Evolutionary conservation across 1,284 basidiomycete genomes (phyloP), one percentile per base, ranked within the genome.

Genomic region (Ceratobasidium sp.): DNA sequence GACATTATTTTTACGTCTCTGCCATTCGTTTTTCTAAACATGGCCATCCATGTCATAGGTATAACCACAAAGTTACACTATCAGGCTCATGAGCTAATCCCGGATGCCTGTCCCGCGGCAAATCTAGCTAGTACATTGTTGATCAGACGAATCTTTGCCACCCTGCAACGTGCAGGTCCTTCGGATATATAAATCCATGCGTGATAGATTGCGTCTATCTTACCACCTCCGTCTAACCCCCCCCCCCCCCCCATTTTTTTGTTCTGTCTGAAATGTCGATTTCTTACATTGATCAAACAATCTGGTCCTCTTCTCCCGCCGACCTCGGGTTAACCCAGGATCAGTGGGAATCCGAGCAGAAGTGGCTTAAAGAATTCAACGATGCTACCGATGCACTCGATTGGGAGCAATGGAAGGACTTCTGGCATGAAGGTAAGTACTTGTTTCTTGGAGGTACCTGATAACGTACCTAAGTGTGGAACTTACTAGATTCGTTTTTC

Each of bases 321-420:
- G 43, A 46, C 7, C 27, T 64, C 13, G 62, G 62, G 13, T 49
- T 64, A 34, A 64, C 24, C 24, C 11, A 64, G 19, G 62, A 64
- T 14, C 62, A 64, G 27, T 64, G 41, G 62, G 43, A 64, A 8
- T 46, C 37, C 16, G 62, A 64, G 27, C 62, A 64, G 43, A 64
- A 49, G n/a, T 64, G 62, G 62, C 41, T 64, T 16, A 27, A 22
- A 31, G 43, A 64, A 4, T 64, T 64, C 14, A 64, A 64, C 14
- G 43, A 64, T 9, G 27, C 46, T 22, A 48, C 43, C 13, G 62
- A 64, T 37, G 8, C 9, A 34, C 13, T 31, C 9, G 46, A 64
- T 24, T 64, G 62, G 62, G 46, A 46, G 41, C 43, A 48, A 24
- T 64, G 62, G 62, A 49, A 64, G n/a, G 43, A 31, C n/a, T 64